These are phyloP conservation scores for Leccinum boreale DNA, from an alignment of 768 basidiomycete species.

Conservation along the genomic window DNA sequence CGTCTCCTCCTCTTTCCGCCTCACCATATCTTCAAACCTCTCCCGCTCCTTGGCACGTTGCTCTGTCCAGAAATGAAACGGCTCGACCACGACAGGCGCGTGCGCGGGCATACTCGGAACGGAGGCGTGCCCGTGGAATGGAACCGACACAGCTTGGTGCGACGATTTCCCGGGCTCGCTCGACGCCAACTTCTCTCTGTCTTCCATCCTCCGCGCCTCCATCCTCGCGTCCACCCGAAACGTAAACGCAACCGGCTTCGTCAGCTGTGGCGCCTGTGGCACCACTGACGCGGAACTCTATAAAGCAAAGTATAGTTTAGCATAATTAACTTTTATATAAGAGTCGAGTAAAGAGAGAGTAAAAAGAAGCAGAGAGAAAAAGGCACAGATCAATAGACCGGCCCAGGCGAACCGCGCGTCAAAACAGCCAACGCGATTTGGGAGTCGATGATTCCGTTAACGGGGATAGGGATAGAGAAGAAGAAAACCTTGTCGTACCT, in stretches of 20 bases:
- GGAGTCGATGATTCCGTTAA: constrained; percentile 14
- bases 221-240: constrained; percentile 50
- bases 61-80: constrained; percentile 51
- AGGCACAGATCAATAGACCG: constrained; percentile 16
- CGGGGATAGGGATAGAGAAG: not conserved
- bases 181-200: constrained; percentile 15
- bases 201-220: constrained; percentile 44
- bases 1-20: constrained; percentile 54
- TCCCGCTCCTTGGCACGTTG: constrained; percentile 58
- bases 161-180: constrained; percentile 23
- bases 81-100: constrained; percentile 8
- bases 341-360: not conserved
- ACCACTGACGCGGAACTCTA: constrained; percentile 26
- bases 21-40: constrained; percentile 57
- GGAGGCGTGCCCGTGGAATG: constrained; percentile 45
- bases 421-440: not conserved
- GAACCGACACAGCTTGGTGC: constrained; percentile 20
- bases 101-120: constrained; percentile 32
- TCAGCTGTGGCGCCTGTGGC: constrained; percentile 32
- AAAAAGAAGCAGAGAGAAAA: not conserved
- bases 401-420: constrained; percentile 1
- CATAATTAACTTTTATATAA: not conserved
- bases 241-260: constrained; percentile 49
- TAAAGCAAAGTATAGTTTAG: not conserved
- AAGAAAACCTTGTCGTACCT: constrained; percentile 24